phyloP scores from a whole-genome alignment of 331 rosid species.

The Saraca asoca region DNA sequence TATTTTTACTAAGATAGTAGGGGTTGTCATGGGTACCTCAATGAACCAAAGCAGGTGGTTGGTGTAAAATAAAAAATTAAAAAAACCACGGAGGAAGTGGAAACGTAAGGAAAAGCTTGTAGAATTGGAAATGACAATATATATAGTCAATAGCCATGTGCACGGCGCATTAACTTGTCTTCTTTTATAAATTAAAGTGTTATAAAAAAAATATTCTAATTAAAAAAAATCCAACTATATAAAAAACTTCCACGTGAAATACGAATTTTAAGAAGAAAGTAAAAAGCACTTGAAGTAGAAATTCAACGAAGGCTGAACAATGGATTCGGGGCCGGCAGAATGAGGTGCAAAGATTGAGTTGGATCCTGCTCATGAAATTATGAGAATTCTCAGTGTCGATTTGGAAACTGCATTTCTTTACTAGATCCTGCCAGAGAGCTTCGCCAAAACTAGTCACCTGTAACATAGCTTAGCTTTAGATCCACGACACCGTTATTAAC shows the following conservation, averaged over 20 bases:
- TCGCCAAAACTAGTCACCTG: constrained; percentile 5
- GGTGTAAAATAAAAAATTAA: too few species aligned
- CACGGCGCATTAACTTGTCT: too few species aligned
- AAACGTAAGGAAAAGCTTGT: too few species aligned
- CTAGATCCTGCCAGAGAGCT: not conserved
- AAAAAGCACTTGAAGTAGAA: not conserved
- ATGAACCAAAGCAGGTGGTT: too few species aligned
- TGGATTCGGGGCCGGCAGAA: not conserved
- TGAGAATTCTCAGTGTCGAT: not conserved
- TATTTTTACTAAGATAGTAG: too few species aligned
- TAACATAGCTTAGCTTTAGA: not conserved
- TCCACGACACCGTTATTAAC: not conserved
- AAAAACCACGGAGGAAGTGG: too few species aligned
- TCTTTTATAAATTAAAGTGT: too few species aligned
- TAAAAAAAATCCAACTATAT: not conserved
- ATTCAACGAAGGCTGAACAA: not conserved
- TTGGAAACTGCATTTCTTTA: not conserved
- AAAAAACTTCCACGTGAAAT: not conserved
- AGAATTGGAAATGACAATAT: too few species aligned
- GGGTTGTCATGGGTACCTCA: too few species aligned
- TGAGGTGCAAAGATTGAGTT: not conserved
- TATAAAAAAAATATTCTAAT: too few species aligned
- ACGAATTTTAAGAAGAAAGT: not conserved
- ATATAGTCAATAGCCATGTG: too few species aligned
- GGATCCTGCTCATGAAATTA: not conserved